Evolutionary conservation across 1,139 yeast species (phyloP).

Genomic region (Pichia sp.): DNA sequence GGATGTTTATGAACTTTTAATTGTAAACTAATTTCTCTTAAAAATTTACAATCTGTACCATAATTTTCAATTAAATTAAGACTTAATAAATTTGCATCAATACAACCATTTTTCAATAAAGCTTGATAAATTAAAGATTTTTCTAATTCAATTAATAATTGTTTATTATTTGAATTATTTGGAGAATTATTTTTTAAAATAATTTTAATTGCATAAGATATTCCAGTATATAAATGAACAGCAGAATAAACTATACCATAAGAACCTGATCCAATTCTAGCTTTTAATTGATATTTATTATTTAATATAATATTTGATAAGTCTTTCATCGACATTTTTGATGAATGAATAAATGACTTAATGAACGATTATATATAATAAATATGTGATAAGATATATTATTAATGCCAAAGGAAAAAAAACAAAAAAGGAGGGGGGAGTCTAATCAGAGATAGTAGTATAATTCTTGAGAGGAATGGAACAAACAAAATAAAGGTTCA

Average conservation of each 20-base stretch:
- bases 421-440: no score
- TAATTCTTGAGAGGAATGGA: no score
- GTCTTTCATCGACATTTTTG: conserved; percentile 22
- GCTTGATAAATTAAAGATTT: conserved; percentile 22
- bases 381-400: no score
- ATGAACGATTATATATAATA: no score
- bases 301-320: conserved; percentile 31
- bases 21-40: conserved; percentile 70
- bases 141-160: conserved; percentile 26
- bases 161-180: conserved; percentile 26
- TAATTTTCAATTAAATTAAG: conserved; percentile 39
- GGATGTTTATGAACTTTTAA: conserved; percentile 71
- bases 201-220: conserved; percentile 66
- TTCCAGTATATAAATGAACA: conserved; percentile 44
- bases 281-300: conserved; percentile 41
- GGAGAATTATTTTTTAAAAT: conserved; percentile 43
- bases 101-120: conserved; percentile 22
- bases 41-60: conserved; percentile 41
- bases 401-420: no score
- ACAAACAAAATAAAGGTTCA: no score
- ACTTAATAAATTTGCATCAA: conserved; percentile 32
- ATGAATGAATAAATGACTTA: background rate
- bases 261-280: conserved; percentile 81
- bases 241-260: conserved; percentile 81
- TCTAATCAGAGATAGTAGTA: no score